Conservation (phyloP, 2,329 filamentous ascomycete species). For the Lomentospora prolificans region DNA sequence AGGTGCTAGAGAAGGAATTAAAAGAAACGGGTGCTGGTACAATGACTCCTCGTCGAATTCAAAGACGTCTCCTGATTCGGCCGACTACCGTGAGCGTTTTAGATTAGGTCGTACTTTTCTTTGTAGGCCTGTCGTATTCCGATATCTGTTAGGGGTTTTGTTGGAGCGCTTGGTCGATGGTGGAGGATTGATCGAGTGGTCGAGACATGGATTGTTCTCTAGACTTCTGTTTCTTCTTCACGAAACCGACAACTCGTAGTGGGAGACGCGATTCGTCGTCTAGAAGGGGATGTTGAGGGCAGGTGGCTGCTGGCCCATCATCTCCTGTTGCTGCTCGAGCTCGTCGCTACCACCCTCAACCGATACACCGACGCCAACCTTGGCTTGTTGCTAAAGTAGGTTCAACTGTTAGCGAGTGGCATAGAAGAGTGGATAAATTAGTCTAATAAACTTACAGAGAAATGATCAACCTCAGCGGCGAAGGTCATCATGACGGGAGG, state of each 20-base stretch:
- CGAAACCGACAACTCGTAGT: background rate
- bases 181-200: background rate
- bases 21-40: constrained; percentile 1
- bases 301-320: constrained; percentile 37
- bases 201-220: background rate
- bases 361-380: constrained; percentile 88
- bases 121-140: background rate
- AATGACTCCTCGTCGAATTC: background rate
- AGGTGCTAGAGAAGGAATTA: background rate
- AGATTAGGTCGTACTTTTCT: constrained; percentile 1
- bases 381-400: constrained; percentile 68
- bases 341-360: constrained; percentile 80
- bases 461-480: constrained; percentile 92
- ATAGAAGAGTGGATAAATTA: background rate
- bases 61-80: background rate
- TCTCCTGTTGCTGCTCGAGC: constrained; percentile 74
- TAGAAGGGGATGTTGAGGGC: constrained; percentile 58
- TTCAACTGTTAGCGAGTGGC: background rate
- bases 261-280: constrained; percentile 13
- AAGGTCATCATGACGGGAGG: constrained; percentile 90
- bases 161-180: background rate
- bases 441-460: constrained; percentile 57
- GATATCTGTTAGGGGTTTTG: background rate
- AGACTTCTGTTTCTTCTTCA: background rate
- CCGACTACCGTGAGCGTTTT: background rate